Percentiles rank a stretch among this genome's conserved stretches.
These are phyloP conservation scores for Elasticomyces elasticus DNA, from an alignment of 495 filamentous ascomycete genomes.

Conservation along the genomic window DNA sequence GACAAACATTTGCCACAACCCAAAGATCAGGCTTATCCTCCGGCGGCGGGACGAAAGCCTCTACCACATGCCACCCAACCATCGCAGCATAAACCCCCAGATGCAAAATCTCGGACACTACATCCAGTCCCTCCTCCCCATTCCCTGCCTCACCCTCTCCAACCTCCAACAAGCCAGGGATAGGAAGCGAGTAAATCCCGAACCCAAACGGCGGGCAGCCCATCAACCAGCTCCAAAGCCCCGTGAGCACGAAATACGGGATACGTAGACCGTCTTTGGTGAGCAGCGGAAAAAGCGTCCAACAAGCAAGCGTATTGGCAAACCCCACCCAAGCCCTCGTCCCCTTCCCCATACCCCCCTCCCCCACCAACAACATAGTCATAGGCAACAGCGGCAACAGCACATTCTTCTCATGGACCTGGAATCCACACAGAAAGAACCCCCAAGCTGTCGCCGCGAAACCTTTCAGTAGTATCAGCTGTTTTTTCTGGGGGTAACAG, in stretches of 20 bases:
- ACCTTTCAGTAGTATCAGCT: constrained; percentile 67
- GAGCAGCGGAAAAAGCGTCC: constrained; percentile 89
- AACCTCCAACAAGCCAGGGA: too few species aligned
- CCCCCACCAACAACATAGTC: constrained; percentile 71
- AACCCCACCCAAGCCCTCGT: constrained; percentile 84
- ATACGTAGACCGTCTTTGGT: constrained; percentile 71
- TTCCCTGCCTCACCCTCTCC: too few species aligned
- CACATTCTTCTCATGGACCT: constrained; percentile 96
- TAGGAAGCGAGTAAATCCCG: constrained; percentile 43
- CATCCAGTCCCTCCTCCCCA: constrained; percentile 31
- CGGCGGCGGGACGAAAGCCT: constrained; percentile 56
- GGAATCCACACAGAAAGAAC: constrained; percentile 94
- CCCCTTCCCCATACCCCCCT: constrained; percentile 62
- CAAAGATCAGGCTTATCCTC: constrained; percentile 78
- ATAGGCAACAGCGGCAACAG: constrained; percentile 84
- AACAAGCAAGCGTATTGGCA: constrained; percentile 80
- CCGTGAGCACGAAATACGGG: constrained; percentile 72
- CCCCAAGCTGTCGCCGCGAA: constrained; percentile 82
- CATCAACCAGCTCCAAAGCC: constrained; percentile 83
- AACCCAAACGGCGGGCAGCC: constrained; percentile 72
- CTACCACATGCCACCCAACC: constrained; percentile 67
- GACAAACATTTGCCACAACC: constrained; percentile 78
- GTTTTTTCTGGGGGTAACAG: constrained; percentile 61
- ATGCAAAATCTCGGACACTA: constrained; percentile 58
- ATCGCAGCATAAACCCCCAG: constrained; percentile 64